Conservation (phyloP, 1,139 yeast species). For the Ogataea hybrid region DNA sequence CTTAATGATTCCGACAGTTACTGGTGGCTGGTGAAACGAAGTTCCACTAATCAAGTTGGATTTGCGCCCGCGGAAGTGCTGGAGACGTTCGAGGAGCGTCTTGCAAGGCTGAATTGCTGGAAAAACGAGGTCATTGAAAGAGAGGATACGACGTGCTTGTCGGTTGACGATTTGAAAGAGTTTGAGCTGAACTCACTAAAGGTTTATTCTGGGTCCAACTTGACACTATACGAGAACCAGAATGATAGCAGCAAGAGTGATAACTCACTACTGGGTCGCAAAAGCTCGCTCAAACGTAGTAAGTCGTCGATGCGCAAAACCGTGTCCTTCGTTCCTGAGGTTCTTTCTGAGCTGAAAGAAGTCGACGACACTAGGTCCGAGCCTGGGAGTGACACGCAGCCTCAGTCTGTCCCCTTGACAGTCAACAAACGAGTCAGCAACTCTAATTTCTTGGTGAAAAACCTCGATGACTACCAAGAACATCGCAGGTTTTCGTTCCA, state of each 20-base stretch:
- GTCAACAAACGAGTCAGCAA: constrained; percentile 35
- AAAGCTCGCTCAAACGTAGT: constrained; percentile 30
- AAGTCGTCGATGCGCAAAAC: constrained; percentile 26
- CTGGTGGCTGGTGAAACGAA: constrained; percentile 91
- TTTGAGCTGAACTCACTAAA: constrained; percentile 20
- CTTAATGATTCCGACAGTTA: constrained; percentile 88
- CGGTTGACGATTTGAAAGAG: constrained; percentile 26
- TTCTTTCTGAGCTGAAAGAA: constrained; percentile 14
- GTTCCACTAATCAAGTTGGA: constrained; percentile 64
- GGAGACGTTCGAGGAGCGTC: constrained; percentile 86
- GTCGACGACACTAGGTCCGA: constrained; percentile 38
- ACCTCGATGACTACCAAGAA: constrained; percentile 28
- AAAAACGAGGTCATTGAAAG: constrained; percentile 77
- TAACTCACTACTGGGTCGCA: constrained; percentile 22
- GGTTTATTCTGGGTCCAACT: constrained; percentile 16
- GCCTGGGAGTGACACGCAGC: constrained; percentile 43
- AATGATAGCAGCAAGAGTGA: constrained; percentile 17
- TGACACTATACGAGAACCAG: constrained; percentile 10
- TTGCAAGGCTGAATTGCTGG: constrained; percentile 90
- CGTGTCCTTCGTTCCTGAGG: constrained; percentile 31
- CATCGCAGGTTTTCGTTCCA: constrained; percentile 25
- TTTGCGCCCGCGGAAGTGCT: constrained; percentile 96
- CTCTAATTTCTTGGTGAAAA: constrained; percentile 31
- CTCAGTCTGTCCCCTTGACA: constrained; percentile 33
- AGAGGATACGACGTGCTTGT: constrained; percentile 26